Percentiles rank a stretch among this genome's conserved stretches.
phyloP scores from a whole-genome alignment of 164 flowering plant genomes.

The Aristolochia fimbriata region DNA sequence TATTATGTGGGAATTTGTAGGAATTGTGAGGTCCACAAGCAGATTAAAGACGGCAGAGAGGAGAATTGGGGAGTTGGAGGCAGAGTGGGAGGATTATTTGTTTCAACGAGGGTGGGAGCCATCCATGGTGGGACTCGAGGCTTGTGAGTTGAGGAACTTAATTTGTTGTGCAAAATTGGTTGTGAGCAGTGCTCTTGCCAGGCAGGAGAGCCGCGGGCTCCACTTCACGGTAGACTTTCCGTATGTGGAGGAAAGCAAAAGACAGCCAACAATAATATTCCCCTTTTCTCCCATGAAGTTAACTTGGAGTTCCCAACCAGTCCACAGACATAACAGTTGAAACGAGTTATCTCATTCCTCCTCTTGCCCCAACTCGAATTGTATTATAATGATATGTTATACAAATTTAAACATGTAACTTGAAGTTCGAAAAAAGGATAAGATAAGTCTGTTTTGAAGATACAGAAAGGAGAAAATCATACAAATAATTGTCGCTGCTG shows the following conservation, averaged over 20 bases:
- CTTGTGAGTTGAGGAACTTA: slow-evolving; percentile 90
- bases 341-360: background rate
- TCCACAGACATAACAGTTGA: slow-evolving; percentile 33
- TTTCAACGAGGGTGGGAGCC: slow-evolving; percentile 75
- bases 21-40: slow-evolving; percentile 76
- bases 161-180: slow-evolving; percentile 90
- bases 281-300: slow-evolving; percentile 43
- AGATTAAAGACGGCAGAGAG: slow-evolving; percentile 59
- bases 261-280: slow-evolving; percentile 77
- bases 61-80: slow-evolving; percentile 61
- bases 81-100: slow-evolving; percentile 68
- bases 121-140: slow-evolving; percentile 78
- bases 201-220: slow-evolving; percentile 96
- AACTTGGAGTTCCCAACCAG: slow-evolving; percentile 81
- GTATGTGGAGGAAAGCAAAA: slow-evolving; percentile 67
- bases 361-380: too few relatives aligned
- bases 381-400: too few relatives aligned
- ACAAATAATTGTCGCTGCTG: too few relatives aligned
- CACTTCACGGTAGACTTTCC: slow-evolving; percentile 90
- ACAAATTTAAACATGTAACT: too few relatives aligned
- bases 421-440: too few relatives aligned
- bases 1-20: slow-evolving; percentile 89
- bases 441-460: too few relatives aligned
- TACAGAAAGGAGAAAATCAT: too few relatives aligned
- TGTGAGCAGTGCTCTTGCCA: slow-evolving; percentile 78